These are phyloP conservation scores for Corylus avellana DNA, from an alignment of 306 rosid genomes.

Conservation along the genomic window DNA sequence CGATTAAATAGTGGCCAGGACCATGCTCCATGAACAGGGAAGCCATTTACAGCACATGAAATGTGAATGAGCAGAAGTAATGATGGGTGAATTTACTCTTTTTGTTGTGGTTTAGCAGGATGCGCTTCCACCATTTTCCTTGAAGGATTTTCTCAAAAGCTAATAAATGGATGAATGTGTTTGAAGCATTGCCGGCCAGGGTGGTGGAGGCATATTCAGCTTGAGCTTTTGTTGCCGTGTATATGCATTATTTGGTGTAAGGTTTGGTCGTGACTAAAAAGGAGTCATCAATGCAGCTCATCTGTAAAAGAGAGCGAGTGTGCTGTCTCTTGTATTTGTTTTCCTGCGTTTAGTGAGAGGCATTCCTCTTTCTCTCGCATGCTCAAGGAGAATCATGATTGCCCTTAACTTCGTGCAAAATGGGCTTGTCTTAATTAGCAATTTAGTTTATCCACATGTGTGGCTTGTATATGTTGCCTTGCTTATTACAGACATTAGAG, in stretches of 20 bases:
- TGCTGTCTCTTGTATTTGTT: conserved; percentile 30
- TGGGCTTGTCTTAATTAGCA: neutral
- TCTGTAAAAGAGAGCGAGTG: conserved; percentile 22
- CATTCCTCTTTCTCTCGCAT: conserved; percentile 17
- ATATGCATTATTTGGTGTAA: conserved; percentile 28
- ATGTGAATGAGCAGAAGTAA: neutral
- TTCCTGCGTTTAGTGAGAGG: conserved; percentile 29
- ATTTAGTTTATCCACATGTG: conserved; percentile 23
- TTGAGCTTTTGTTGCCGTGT: conserved; percentile 29
- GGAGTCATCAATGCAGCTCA: conserved; percentile 18
- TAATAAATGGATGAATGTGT: conserved; percentile 40
- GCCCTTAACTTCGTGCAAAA: conserved; percentile 19
- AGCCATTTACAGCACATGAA: neutral
- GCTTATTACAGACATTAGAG: neutral
- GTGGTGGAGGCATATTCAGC: conserved; percentile 32
- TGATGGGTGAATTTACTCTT: conserved; percentile 24
- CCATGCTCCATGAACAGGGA: neutral
- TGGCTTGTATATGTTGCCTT: conserved; percentile 20
- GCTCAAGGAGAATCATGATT: conserved; percentile 13
- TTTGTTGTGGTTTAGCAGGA: conserved; percentile 55
- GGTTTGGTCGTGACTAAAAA: conserved; percentile 30
- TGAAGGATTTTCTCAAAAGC: conserved; percentile 71
- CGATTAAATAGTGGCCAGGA: neutral
- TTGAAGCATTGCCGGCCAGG: conserved; percentile 23
- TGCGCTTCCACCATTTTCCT: conserved; percentile 58